These are phyloP conservation scores for Flaveria linearis DNA, from an alignment of 129 eudicot species.

Conservation along the genomic window DNA sequence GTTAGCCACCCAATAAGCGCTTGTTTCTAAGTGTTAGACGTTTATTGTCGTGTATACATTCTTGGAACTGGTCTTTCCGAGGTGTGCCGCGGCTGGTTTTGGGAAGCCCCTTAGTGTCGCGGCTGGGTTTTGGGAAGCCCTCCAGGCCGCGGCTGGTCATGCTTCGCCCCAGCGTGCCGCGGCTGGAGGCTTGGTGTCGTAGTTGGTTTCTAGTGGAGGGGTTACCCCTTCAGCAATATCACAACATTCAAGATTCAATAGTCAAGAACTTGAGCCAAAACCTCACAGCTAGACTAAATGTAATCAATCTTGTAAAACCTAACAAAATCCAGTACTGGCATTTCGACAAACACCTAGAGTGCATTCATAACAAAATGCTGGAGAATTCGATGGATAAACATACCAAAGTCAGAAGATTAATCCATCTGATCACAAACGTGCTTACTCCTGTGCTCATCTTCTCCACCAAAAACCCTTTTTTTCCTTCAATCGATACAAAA, in stretches of 20 bases:
- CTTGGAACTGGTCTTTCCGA: no score
- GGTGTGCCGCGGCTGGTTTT: no score
- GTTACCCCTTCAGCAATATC: no score
- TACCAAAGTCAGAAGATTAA: conserved; percentile 78
- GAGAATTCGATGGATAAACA: conserved; percentile 3
- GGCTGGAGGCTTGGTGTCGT: no score
- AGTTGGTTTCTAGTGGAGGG: no score
- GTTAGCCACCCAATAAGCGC: no score
- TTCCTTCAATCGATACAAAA: conserved; percentile 15
- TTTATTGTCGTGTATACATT: no score
- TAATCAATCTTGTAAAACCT: neutral
- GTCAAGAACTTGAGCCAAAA: conserved; percentile 12
- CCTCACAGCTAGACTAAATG: conserved; percentile 7
- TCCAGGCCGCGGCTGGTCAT: no score
- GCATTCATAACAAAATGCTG: conserved; percentile 20
- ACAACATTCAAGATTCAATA: conserved; percentile 10
- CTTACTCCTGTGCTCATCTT: conserved; percentile 71
- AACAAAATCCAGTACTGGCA: neutral
- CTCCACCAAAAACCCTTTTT: neutral
- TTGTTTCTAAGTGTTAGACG: no score
- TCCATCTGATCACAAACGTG: conserved; percentile 82
- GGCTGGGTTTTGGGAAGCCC: no score
- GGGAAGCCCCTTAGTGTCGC: no score
- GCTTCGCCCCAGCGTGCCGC: no score
- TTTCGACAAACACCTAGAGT: conserved; percentile 21